A percentile compares a stretch with the other conserved stretches of the same genome.
These are phyloP conservation scores for Aspergillus oerlinghausenensis DNA, from an alignment of 2,329 filamentous ascomycete species.

Conservation along the genomic window DNA sequence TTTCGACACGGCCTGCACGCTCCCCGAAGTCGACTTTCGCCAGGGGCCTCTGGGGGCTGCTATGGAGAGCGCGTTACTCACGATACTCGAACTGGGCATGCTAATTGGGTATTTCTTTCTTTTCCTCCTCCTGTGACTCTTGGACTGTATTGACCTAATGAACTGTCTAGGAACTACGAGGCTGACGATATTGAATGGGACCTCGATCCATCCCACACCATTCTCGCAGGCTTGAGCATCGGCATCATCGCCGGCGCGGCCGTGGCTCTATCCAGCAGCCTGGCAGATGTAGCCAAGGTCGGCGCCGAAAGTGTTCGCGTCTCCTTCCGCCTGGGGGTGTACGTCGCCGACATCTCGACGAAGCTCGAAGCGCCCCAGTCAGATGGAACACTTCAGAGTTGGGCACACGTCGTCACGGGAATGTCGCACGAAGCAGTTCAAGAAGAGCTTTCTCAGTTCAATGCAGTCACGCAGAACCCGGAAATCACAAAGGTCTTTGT, in stretches of 20 bases:
- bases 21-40: slow-evolving; percentile 27
- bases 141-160: no score
- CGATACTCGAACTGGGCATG: slow-evolving; percentile 37
- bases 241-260: slow-evolving; percentile 44
- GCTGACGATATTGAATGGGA: slow-evolving; percentile 19
- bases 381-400: slow-evolving; percentile 7
- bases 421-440: slow-evolving; percentile 5
- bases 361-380: slow-evolving; percentile 38
- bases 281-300: slow-evolving; percentile 38
- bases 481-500: slow-evolving; percentile 17
- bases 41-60: slow-evolving; percentile 41
- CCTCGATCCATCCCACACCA: slow-evolving; percentile 19
- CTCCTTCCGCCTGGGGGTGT: slow-evolving; percentile 46
- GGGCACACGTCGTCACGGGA: slow-evolving; percentile 9
- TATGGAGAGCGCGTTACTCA: slow-evolving; percentile 44
- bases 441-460: slow-evolving; percentile 5
- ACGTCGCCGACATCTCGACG: slow-evolving; percentile 40
- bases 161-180: slow-evolving; percentile 26
- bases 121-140: no score
- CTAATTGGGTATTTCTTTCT: slow-evolving; percentile 42
- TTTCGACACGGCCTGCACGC: slow-evolving; percentile 13
- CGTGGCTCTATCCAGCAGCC: slow-evolving; percentile 36
- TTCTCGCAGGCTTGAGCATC: slow-evolving; percentile 42
- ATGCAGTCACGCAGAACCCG: slow-evolving; percentile 6
- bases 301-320: slow-evolving; percentile 41